phyloP scores from a whole-genome alignment of 2,329 filamentous ascomycete genomes.

The Cadophora sp. region DNA sequence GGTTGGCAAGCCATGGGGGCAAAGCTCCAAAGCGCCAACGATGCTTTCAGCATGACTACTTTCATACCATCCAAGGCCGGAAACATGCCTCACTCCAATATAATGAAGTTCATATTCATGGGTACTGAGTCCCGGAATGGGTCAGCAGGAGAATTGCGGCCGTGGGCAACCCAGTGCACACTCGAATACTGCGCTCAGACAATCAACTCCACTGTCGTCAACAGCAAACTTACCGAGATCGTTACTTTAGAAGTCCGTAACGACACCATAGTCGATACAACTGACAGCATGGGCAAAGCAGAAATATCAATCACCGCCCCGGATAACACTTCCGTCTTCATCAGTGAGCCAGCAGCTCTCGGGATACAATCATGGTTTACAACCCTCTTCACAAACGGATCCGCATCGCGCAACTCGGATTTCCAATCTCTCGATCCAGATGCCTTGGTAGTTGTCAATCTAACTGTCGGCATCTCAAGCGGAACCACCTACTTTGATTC shows the following conservation, averaged over 20 bases:
- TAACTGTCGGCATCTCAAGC: slow-evolving; percentile 19
- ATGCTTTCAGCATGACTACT: slow-evolving; percentile 20
- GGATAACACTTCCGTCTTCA: slow-evolving; percentile 13
- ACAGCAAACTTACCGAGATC: slow-evolving; percentile 8
- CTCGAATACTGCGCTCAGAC: slow-evolving; percentile 18
- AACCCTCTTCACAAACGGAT: slow-evolving; percentile 16
- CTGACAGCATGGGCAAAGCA: background rate
- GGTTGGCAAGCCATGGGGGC: slow-evolving; percentile 19
- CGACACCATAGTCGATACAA: background rate
- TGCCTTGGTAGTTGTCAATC: slow-evolving; percentile 17
- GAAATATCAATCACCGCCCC: slow-evolving; percentile 9
- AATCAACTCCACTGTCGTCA: slow-evolving; percentile 9
- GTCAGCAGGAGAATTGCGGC: background rate
- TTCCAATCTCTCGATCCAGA: slow-evolving; percentile 1
- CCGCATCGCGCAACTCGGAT: slow-evolving; percentile 17
- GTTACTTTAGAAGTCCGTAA: slow-evolving; percentile 7
- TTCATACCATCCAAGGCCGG: slow-evolving; percentile 12
- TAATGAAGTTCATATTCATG: slow-evolving; percentile 18
- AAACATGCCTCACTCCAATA: slow-evolving; percentile 14
- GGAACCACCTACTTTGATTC: slow-evolving; percentile 33
- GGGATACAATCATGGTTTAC: slow-evolving; percentile 21
- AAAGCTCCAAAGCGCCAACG: slow-evolving; percentile 6
- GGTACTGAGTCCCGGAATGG: slow-evolving; percentile 18
- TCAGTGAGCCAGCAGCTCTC: slow-evolving; percentile 19
- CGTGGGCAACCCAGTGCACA: slow-evolving; percentile 22